phyloP scores from a whole-genome alignment of 805 yeast species.

The Candida palmyrensis region DNA sequence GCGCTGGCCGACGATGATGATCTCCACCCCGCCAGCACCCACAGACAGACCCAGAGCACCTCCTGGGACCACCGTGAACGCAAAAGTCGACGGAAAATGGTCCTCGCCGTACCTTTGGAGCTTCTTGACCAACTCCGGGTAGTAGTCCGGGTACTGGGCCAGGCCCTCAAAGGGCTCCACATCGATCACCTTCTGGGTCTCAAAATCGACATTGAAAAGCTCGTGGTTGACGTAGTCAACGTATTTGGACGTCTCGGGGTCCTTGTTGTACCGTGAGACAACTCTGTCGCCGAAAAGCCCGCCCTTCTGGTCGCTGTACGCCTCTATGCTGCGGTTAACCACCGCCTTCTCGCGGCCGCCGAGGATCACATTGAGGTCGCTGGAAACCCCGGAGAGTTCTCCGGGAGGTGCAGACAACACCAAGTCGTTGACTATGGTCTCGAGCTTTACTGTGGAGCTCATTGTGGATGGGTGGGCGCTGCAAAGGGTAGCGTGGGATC shows the following conservation, averaged over 20 bases:
- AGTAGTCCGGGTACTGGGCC: conserved; percentile 22
- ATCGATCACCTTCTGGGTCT: conserved; percentile 44
- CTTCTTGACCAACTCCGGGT: conserved; percentile 20
- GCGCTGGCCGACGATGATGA: conserved; percentile 68
- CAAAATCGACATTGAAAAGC: conserved; percentile 57
- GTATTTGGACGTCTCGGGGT: conserved; percentile 35
- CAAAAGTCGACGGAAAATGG: conserved; percentile 59
- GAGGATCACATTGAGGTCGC: conserved; percentile 21
- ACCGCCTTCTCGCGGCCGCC: conserved; percentile 13
- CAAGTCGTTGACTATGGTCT: conserved; percentile 22
- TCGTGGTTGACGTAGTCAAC: conserved; percentile 46
- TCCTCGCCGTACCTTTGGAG: conserved; percentile 52
- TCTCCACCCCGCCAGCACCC: conserved; percentile 24
- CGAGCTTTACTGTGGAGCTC: conserved; percentile 13
- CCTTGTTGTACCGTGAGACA: conserved; percentile 32
- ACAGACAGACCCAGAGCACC: background rate
- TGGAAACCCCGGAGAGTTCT: conserved; percentile 25
- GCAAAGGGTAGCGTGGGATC: too few relatives aligned
- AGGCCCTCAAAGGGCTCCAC: conserved; percentile 35
- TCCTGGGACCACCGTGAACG: conserved; percentile 39
- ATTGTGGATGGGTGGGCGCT: background rate
- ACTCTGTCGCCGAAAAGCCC: conserved; percentile 23
- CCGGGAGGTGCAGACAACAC: conserved; percentile 36
- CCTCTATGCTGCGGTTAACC: conserved; percentile 24
- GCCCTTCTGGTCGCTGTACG: conserved; percentile 23